Evolutionary conservation across 2,329 filamentous ascomycete species (phyloP), one percentile per base, ranked within the genome.

Genomic region (Shiraia sp.): DNA sequence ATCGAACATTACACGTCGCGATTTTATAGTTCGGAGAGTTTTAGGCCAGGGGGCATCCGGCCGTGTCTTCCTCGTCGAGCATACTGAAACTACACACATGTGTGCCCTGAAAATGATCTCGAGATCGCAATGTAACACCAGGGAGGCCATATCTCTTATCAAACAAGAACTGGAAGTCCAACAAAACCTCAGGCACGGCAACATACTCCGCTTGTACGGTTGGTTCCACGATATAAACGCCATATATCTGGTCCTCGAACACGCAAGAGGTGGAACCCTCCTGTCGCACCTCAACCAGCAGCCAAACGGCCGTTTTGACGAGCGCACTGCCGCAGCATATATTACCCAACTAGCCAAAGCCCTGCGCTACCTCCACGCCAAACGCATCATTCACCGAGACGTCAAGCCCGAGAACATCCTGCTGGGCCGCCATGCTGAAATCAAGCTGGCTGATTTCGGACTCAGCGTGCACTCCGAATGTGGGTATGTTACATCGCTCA

Each of bases 391-490:
- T 73, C 90, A 96, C 72, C 82, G 90, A 40, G 90, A 96, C 59
- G 95, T 96, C 73, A 96, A 96, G 74, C 90, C 10, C 3, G 91
- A 96, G 72, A 96, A 96, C 59, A 95, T 96, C 50, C 79, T 96
- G n/a, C 85, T 96, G 17, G 91, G 91, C 3, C 88, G 96, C 42
- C 90, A 96, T 65, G 90, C 89, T 48, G 91, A 97, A 76, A 90
- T 96, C 74, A 96, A 96, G 73, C 90, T 96, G 61, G 93, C 88
- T 6, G 92, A 96, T 71, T 96, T 96, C 63, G 91, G 91, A 40
- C 96, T 90, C 90, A 93, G 88, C 69, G 91, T 96, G 5, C 92
- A 96, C 71, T 91, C 91, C 4, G 90, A 90, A 14, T 95, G 92
- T 70, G 92, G 90, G 72, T 78, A 90, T 51, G 79, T 91, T 48